These are phyloP conservation scores for Dendryphion nanum DNA, from an alignment of 2,329 filamentous ascomycete species.

Conservation along the genomic window DNA sequence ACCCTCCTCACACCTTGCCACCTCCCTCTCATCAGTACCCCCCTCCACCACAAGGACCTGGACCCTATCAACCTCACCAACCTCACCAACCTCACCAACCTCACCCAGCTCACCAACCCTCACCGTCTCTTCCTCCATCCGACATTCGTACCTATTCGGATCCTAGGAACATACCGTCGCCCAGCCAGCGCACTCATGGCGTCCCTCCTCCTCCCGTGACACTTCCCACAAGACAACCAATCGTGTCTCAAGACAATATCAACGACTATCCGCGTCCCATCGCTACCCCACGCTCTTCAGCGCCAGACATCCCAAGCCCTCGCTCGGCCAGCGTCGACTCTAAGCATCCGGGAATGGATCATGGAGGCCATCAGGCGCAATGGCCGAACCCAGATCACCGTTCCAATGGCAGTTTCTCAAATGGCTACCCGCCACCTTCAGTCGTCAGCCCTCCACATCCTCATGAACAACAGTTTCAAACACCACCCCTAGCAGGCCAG, in stretches of 20 bases:
- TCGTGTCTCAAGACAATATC: slow-evolving; percentile 32
- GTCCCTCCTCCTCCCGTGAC: slow-evolving; percentile 30
- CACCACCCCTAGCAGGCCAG: slow-evolving; percentile 25
- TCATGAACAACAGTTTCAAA: slow-evolving; percentile 30
- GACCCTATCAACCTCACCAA: neutral
- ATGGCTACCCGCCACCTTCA: slow-evolving; percentile 27
- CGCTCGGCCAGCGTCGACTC: slow-evolving; percentile 26
- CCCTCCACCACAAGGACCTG: neutral
- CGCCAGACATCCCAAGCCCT: slow-evolving; percentile 22
- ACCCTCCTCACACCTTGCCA: slow-evolving; percentile 11
- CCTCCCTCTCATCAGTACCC: slow-evolving; percentile 1
- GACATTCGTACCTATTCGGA: slow-evolving; percentile 34
- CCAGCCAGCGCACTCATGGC: slow-evolving; percentile 36
- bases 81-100: neutral
- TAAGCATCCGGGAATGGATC: slow-evolving; percentile 34
- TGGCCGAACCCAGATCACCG: slow-evolving; percentile 36
- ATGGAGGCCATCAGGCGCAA: slow-evolving; percentile 30
- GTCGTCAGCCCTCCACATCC: slow-evolving; percentile 28
- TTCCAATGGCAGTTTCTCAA: slow-evolving; percentile 29
- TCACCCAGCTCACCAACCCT: slow-evolving; percentile 12
- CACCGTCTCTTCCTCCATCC: slow-evolving; percentile 32
- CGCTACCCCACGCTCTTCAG: slow-evolving; percentile 25
- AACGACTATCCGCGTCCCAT: slow-evolving; percentile 30
- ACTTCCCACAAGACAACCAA: slow-evolving; percentile 16
- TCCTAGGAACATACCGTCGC: slow-evolving; percentile 33